Base-by-base conservation (phyloP, 441 rosid species). In the Metrosideros polymorpha region DNA sequence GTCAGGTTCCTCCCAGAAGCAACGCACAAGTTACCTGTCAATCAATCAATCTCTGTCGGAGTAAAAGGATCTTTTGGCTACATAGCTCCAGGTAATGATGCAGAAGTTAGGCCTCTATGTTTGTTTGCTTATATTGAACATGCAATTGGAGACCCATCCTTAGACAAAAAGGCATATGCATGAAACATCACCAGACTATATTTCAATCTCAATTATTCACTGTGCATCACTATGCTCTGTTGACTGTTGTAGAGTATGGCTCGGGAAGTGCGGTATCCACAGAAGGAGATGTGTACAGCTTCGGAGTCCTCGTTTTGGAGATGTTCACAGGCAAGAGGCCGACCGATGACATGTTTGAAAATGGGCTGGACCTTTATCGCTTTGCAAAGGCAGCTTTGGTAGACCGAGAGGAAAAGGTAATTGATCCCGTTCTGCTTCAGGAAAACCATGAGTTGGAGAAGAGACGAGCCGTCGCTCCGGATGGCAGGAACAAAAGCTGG, bases 381-480 rank as follows among this genome's bases (percentile, higher is more conserved):
- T 57, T 57, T 3, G 15, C 8, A 1, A 27, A 57, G 63, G 63
- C 17, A 12, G 17, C 63, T 57, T 6, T 57, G 18, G 32, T 2
- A 12, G 32, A 57, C 8, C 32, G 2, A n/a, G 63, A 27, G 18
- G 63, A 27, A 1, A 57, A 57, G 32, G 63, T 3, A 6, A 57
- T 57, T 3, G 63, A 57, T 57, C 32, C 32, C 7, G 3, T 27
- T 57, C 13, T 57, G 9, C 63, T 57, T 57, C 8, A 12, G 2
- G 63, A 57, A 27, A 5, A 1, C 4, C 1, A n/a, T 17, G 32
- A 57, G 63, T 13, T 2, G 1, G 63, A 27, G 63, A n/a, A 57
- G 7, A 6, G 63, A 56, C 7, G 3, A 12, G 27, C 0, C 0
- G 7, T 56, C 63, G 2, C 63, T 56, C 1, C 1, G 0, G 8